Percentiles rank a stretch among this genome's conserved stretches.
These are phyloP conservation scores for Monascus ruber DNA, from an alignment of 2,329 filamentous ascomycete species.

Conservation along the genomic window DNA sequence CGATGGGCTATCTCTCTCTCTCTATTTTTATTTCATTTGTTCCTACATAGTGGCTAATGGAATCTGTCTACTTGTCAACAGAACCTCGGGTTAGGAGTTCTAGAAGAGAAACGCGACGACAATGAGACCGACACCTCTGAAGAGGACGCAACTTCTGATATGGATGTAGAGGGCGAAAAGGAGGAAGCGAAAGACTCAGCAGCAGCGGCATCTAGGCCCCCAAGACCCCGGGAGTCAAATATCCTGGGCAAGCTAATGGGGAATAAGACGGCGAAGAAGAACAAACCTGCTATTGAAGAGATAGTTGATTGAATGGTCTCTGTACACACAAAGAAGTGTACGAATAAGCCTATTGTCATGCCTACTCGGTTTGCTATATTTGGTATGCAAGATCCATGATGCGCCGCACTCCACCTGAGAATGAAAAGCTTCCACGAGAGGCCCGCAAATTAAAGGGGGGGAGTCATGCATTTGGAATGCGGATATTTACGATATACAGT, in stretches of 20 bases:
- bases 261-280: conserved; percentile 13
- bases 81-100: conserved; percentile 35
- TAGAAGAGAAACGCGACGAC: conserved; percentile 27
- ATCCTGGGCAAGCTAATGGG: conserved; percentile 29
- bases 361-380: no score
- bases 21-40: not conserved
- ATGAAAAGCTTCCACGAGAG: no score
- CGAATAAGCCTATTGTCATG: no score
- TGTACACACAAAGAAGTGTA: not conserved
- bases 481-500: no score
- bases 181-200: conserved; percentile 4
- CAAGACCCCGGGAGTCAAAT: conserved; percentile 12
- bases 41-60: not conserved
- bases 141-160: conserved; percentile 5
- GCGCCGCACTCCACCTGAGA: no score
- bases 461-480: no score
- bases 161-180: not conserved
- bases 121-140: conserved; percentile 8
- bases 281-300: conserved; percentile 29
- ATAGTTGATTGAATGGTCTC: conserved; percentile 13
- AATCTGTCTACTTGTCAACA: conserved; percentile 5
- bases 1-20: not conserved
- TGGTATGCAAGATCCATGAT: no score
- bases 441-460: no score
- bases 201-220: conserved; percentile 4